phyloP scores from a whole-genome alignment of 2,329 filamentous ascomycete species.

The Emmonsia crescens region DNA sequence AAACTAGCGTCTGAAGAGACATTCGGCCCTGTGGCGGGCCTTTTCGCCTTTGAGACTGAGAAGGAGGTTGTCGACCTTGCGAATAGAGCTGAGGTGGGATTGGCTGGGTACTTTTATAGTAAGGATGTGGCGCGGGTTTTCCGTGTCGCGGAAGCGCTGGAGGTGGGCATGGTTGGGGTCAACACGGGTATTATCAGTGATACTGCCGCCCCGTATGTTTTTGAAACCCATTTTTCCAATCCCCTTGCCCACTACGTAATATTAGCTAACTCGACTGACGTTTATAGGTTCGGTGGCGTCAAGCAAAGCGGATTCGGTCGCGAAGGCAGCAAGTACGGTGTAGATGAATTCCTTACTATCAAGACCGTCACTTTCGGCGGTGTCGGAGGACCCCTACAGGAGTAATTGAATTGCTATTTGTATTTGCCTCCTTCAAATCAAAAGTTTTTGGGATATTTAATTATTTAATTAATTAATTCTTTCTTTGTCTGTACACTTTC shows the following conservation, averaged over 20 bases:
- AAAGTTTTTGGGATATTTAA: neutral
- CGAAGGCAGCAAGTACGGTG: slow-evolving; percentile 67
- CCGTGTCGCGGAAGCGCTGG: slow-evolving; percentile 48
- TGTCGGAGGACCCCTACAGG: slow-evolving; percentile 48
- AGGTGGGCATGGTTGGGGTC: slow-evolving; percentile 46
- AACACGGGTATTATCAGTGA: slow-evolving; percentile 59
- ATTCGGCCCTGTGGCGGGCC: slow-evolving; percentile 82
- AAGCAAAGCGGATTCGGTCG: slow-evolving; percentile 74
- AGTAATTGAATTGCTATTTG: slow-evolving; percentile 10
- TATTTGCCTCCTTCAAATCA: neutral
- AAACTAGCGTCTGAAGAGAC: slow-evolving; percentile 78
- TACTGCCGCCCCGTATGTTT: slow-evolving; percentile 38
- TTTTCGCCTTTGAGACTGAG: slow-evolving; percentile 83
- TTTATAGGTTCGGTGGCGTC: slow-evolving; percentile 59
- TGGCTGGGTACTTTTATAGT: slow-evolving; percentile 91
- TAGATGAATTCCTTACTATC: slow-evolving; percentile 63
- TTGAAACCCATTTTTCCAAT: neutral
- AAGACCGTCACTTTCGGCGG: slow-evolving; percentile 60
- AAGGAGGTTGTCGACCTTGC: slow-evolving; percentile 76
- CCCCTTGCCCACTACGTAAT: neutral
- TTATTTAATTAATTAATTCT: neutral
- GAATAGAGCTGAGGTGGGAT: slow-evolving; percentile 71
- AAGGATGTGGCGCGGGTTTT: slow-evolving; percentile 48
- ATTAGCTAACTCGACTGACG: neutral
- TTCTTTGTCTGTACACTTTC: neutral